phyloP scores from a whole-genome alignment of 306 rosid genomes.

The Prunus davidiana region DNA sequence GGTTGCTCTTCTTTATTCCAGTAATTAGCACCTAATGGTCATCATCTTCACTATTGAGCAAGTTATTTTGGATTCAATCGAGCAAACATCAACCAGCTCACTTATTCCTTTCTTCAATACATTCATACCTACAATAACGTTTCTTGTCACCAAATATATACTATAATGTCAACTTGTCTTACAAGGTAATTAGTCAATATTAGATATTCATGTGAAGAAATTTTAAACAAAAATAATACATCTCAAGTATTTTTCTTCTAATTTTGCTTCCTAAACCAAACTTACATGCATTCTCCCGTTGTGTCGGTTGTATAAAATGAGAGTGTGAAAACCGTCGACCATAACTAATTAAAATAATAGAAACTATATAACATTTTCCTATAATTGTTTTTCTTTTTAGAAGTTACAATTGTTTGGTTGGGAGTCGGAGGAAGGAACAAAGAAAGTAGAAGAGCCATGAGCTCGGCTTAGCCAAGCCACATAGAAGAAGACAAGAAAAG shows the following conservation, averaged over 20 bases:
- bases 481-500: not conserved
- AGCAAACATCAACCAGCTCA: not conserved
- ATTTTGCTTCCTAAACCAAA: not conserved
- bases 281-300: not conserved
- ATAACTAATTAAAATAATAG: no score
- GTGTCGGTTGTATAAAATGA: no score
- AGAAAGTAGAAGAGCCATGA: not conserved
- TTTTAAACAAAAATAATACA: not conserved
- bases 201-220: not conserved
- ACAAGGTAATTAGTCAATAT: not conserved
- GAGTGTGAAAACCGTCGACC: no score
- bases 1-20: not conserved
- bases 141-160: not conserved
- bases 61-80: slow-evolving; percentile 5
- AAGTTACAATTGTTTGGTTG: not conserved
- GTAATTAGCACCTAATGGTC: slow-evolving; percentile 15
- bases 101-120: not conserved
- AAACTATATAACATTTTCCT: no score
- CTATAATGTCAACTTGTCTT: not conserved
- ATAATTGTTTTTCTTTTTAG: no score
- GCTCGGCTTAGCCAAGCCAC: slow-evolving; percentile 19
- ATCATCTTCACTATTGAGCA: not conserved
- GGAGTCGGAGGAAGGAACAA: not conserved
- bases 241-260: no score
- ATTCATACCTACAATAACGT: not conserved